Conservation (phyloP, 2,329 filamentous ascomycete genomes). For the Fusarium protoensiforme region DNA sequence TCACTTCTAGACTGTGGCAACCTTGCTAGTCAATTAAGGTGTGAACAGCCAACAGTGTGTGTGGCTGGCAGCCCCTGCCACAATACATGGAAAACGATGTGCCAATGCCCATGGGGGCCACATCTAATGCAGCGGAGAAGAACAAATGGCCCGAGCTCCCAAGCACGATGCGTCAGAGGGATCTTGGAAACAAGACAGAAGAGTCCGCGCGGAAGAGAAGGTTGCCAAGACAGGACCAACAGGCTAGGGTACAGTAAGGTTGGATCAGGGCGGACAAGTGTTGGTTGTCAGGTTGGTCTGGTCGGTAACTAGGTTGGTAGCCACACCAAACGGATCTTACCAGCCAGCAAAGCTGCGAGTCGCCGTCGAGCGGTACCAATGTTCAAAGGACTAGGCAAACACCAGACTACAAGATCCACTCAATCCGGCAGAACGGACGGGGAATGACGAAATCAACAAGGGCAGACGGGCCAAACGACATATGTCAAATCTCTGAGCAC, state of each 20-base stretch:
- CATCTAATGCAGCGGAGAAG: slow-evolving; percentile 10
- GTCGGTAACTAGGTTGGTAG: slow-evolving; percentile 12
- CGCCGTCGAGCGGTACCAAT: slow-evolving; percentile 18
- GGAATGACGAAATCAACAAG: neutral
- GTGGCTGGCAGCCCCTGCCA: slow-evolving; percentile 20
- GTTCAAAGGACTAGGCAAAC: slow-evolving; percentile 33
- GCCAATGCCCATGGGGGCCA: slow-evolving; percentile 14
- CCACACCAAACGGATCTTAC: slow-evolving; percentile 28
- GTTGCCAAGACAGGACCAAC: slow-evolving; percentile 32
- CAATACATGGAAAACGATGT: slow-evolving; percentile 23
- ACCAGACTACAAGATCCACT: slow-evolving; percentile 1
- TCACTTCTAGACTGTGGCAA: slow-evolving; percentile 16
- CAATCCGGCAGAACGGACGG: slow-evolving; percentile 2
- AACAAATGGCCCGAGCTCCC: slow-evolving; percentile 38
- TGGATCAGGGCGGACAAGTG: slow-evolving; percentile 27
- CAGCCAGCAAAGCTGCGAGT: slow-evolving; percentile 21
- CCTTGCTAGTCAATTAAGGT: slow-evolving; percentile 5
- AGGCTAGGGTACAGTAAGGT: slow-evolving; percentile 13
- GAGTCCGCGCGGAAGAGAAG: slow-evolving; percentile 15
- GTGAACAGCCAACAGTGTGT: slow-evolving; percentile 27
- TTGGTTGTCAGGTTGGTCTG: slow-evolving; percentile 22
- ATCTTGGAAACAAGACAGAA: slow-evolving; percentile 23
- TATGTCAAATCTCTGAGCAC: slow-evolving; percentile 1
- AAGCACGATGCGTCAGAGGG: slow-evolving; percentile 1
- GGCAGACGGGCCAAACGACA: neutral